Percentiles rank a stretch among this genome's conserved stretches.
Conservation (phyloP, 2,329 filamentous ascomycete species). For the Aspergillus hortae region DNA sequence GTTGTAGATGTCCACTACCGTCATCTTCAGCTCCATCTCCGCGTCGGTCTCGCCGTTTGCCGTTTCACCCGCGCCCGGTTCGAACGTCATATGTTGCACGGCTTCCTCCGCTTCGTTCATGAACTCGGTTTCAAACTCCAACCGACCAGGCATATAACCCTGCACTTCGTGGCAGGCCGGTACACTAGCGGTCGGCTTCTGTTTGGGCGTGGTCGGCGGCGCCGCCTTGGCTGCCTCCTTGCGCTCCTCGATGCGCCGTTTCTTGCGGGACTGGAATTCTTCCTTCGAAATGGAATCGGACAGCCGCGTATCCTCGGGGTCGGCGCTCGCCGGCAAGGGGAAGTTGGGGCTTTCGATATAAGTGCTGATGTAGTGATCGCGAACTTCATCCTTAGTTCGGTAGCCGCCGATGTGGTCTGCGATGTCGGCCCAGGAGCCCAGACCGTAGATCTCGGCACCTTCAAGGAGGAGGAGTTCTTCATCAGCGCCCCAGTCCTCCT, state of each 20-base stretch:
- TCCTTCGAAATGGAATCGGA: conserved; percentile 80
- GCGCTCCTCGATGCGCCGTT: conserved; percentile 85
- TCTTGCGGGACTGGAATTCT: conserved; percentile 90
- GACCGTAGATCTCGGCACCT: conserved; percentile 90
- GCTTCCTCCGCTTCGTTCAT: conserved; percentile 98
- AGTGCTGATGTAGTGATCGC: conserved; percentile 85
- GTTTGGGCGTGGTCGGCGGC: conserved; percentile 79
- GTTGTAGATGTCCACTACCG: conserved; percentile 98
- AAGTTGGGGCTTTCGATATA: conserved; percentile 83
- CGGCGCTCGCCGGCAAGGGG: conserved; percentile 80
- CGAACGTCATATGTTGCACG: conserved; percentile 97
- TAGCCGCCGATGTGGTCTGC: conserved; percentile 97
- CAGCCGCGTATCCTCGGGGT: conserved; percentile 73
- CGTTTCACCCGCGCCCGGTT: conserved; percentile 90
- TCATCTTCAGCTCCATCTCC: conserved; percentile 96
- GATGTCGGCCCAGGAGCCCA: conserved; percentile 97
- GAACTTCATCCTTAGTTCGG: conserved; percentile 89
- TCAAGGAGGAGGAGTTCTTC: conserved; percentile 92
- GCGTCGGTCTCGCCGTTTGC: conserved; percentile 85
- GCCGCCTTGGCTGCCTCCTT: conserved; percentile 84
- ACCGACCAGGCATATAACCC: conserved; percentile 94
- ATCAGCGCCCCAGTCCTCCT: conserved; percentile 92
- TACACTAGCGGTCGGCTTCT: conserved; percentile 92
- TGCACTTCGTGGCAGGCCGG: conserved; percentile 97
- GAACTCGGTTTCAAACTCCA: conserved; percentile 97